Evolutionary conservation across 2,329 filamentous ascomycete genomes (phyloP).

Genomic region (Venturia pyrina): DNA sequence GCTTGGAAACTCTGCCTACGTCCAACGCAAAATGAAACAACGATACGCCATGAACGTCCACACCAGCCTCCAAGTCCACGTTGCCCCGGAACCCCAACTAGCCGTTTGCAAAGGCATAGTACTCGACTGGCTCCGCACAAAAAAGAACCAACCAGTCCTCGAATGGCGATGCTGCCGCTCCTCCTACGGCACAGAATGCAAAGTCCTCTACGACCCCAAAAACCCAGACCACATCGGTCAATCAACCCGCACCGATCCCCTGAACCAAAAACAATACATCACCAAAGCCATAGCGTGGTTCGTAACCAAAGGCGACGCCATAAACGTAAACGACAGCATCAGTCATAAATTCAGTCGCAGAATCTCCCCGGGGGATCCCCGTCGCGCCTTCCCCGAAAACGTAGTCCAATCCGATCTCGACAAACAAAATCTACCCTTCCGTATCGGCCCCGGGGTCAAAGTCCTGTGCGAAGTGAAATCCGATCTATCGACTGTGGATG

Average conservation of each 20-base stretch:
- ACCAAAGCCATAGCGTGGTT: constrained; percentile 29
- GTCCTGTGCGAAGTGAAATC: constrained; percentile 28
- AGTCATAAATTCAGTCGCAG: constrained; percentile 25
- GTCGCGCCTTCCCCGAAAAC: constrained; percentile 23
- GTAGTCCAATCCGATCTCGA: constrained; percentile 23
- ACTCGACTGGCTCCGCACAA: constrained; percentile 42
- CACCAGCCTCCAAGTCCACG: constrained; percentile 21
- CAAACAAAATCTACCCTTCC: constrained; percentile 18
- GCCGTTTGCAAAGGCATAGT: constrained; percentile 46
- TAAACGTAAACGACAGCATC: constrained; percentile 24
- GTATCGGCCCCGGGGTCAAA: constrained; percentile 22
- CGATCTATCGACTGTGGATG: constrained; percentile 22
- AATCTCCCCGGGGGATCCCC: constrained; percentile 23
- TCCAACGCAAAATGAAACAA: constrained; percentile 25
- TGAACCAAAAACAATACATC: constrained; percentile 27
- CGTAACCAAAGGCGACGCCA: constrained; percentile 26
- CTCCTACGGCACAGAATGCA: constrained; percentile 28
- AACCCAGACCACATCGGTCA: constrained; percentile 23
- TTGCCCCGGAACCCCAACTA: constrained; percentile 42
- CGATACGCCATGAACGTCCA: constrained; percentile 22
- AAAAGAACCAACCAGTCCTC: constrained; percentile 34
- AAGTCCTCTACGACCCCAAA: constrained; percentile 25
- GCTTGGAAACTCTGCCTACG: constrained; percentile 32
- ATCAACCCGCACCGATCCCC: constrained; percentile 18
- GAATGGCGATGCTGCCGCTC: constrained; percentile 29